Evolutionary conservation across 1,284 basidiomycete species (phyloP), one percentile per base, ranked within the genome.

Genomic region (Sporisorium sorghi): DNA sequence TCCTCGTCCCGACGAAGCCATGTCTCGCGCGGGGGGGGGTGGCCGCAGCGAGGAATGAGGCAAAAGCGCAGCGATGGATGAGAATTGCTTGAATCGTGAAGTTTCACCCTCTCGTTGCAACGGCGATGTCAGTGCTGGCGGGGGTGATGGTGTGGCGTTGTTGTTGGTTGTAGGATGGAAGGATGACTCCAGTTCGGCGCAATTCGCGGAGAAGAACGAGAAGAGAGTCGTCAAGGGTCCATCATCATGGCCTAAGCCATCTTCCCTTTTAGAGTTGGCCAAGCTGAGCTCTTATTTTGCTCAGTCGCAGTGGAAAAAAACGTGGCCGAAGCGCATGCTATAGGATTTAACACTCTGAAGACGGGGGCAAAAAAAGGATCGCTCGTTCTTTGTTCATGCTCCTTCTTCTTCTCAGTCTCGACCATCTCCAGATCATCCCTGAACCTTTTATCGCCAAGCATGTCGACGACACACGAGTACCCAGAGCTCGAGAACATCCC

Each of bases 401-500:
- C n/a, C 12, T 6, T n/a, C n/a, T 23, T 15, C 39, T 30, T 9
- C 26, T 9, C 19, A 39, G n/a, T 11, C 30, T 40, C 9, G 23
- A 23, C 17, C 40, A 42, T 43, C 40, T 30, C 3, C 37, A 19
- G 19, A 7, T 8, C n/a, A 40, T 19, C 37, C 37, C 14, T 8
- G 3, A 7, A 10, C 9, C 1, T 12, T 12, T 2, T 24, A 11
- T 24, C 9, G 30, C 8, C 14, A n/a, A 40, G 15, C 10, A 23
- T 33, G 51, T 23, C 26, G 24, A 56, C 53, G 5, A 26, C 39
- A 11, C 48, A 70, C 19, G 48, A 58, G 32, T 77, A 72, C 39
- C 70, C 76, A 19, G 76, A 78, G 53, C 57, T 73, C n/a, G 73
- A 78, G 21, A 62, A 58, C 23, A 76, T 78, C 15, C 76, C 73